Evolutionary conservation across 768 basidiomycete genomes (phyloP).

Genomic region (Amanita pallidorosea): DNA sequence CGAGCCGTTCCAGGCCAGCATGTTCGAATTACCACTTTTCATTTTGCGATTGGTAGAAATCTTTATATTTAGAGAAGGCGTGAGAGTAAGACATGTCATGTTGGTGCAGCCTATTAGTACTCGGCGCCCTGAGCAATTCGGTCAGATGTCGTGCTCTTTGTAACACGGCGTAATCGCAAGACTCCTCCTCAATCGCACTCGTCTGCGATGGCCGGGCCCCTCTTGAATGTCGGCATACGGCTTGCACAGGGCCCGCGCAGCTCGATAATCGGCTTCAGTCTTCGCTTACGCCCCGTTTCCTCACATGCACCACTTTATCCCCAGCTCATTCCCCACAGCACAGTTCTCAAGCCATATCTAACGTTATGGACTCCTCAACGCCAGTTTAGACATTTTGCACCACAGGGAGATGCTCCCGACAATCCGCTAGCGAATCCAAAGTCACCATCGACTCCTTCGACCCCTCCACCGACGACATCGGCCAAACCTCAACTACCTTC

Average conservation of each 20-base stretch:
- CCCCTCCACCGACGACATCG: background rate
- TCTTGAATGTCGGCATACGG: background rate
- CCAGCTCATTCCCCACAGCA: background rate
- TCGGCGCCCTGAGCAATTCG: background rate
- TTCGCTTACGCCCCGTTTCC: background rate
- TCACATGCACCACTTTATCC: background rate
- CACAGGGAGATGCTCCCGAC: background rate
- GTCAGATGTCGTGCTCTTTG: background rate
- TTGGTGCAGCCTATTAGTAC: no score
- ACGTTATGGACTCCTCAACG: background rate
- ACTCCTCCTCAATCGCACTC: background rate
- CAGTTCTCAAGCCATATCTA: background rate
- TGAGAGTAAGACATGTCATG: background rate
- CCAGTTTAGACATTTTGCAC: background rate
- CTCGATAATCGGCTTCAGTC: background rate
- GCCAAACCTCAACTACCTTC: background rate
- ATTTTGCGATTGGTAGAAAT: no score
- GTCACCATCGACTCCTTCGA: background rate
- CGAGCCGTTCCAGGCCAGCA: no score
- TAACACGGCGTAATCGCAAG: background rate
- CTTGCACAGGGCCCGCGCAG: background rate
- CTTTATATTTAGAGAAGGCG: no score
- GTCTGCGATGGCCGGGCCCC: background rate
- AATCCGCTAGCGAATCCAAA: background rate
- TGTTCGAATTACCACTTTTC: no score